Percentiles rank a stretch among this genome's conserved stretches.
phyloP scores from a whole-genome alignment of 306 rosid species.

The Vigna trinervia region DNA sequence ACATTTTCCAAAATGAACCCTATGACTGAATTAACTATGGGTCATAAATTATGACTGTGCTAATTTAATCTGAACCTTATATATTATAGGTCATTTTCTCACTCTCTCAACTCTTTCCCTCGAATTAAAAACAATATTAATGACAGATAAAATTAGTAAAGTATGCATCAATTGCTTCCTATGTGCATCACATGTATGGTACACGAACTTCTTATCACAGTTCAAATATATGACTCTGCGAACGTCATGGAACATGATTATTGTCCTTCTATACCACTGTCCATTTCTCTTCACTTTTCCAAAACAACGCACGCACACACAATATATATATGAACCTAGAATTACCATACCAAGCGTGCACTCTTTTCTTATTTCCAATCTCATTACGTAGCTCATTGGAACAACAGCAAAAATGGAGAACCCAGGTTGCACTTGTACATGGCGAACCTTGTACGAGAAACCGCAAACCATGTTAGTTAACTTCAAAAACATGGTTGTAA shows the following conservation, averaged over 20 bases:
- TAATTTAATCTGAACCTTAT: background rate
- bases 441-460: constrained; percentile 37
- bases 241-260: background rate
- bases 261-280: no score
- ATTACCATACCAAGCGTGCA: constrained; percentile 3
- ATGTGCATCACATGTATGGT: background rate
- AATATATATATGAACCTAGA: background rate
- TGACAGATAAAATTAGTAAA: background rate
- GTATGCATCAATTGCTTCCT: background rate
- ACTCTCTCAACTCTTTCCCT: background rate
- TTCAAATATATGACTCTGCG: background rate
- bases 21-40: background rate
- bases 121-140: background rate
- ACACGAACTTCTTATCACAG: background rate
- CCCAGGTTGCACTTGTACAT: constrained; percentile 9
- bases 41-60: background rate
- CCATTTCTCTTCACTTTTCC: no score
- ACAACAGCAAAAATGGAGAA: constrained; percentile 36
- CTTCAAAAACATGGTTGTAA: constrained; percentile 39
- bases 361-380: background rate
- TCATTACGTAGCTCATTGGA: background rate
- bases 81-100: background rate
- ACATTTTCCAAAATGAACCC: background rate
- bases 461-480: constrained; percentile 37
- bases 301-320: no score